Percentiles rank a stretch among this genome's conserved stretches.
phyloP scores from a whole-genome alignment of 169 alveolate species.

The Besnoitia besnoiti region DNA sequence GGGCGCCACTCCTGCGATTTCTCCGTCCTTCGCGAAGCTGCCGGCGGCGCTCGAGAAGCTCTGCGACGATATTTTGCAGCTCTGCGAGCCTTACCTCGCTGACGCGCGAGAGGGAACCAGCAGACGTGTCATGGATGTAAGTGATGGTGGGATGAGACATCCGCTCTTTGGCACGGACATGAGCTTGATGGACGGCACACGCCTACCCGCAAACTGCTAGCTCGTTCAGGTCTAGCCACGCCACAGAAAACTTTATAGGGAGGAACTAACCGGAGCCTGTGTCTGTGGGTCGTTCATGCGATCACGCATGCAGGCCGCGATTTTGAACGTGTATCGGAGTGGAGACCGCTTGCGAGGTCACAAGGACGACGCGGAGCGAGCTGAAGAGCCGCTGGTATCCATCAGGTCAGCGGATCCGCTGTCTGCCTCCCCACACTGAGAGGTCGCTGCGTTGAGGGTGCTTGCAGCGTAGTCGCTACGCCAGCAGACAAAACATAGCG shows the following conservation, averaged over 20 bases:
- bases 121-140: background rate
- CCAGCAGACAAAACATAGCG: background rate
- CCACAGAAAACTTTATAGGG: too few relatives aligned
- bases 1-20: too few relatives aligned
- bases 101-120: background rate
- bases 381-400: slow-evolving; percentile 46
- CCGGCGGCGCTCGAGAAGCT: background rate
- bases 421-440: background rate
- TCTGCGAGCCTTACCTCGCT: background rate
- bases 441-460: too few relatives aligned
- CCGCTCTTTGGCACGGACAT: background rate
- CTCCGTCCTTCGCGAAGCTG: background rate
- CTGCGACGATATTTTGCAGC: background rate
- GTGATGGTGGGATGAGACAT: background rate
- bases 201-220: too few relatives aligned
- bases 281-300: too few relatives aligned
- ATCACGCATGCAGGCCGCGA: slow-evolving; percentile 42
- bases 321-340: slow-evolving; percentile 26
- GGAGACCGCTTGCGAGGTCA: slow-evolving; percentile 57
- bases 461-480: too few relatives aligned
- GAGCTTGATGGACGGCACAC: too few relatives aligned
- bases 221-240: too few relatives aligned
- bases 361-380: slow-evolving; percentile 47
- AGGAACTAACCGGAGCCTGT: too few relatives aligned
- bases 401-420: background rate